Base-by-base conservation (phyloP, 2,329 filamentous ascomycete genomes). In the Coleophoma eucalyptorum region DNA sequence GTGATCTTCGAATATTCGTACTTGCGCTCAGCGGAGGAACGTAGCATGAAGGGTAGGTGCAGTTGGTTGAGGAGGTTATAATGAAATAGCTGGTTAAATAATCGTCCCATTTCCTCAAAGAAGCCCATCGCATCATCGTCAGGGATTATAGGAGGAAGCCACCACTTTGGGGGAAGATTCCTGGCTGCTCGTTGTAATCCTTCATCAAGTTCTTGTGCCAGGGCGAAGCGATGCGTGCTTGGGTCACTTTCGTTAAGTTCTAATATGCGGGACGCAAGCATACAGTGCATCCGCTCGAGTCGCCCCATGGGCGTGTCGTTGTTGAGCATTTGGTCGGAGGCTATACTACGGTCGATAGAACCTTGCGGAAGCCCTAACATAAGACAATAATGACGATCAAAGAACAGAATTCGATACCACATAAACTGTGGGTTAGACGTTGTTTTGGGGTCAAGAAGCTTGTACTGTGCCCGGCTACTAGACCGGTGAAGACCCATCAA, bases 381-480 rank as follows among this genome's bases (percentile, higher is more conserved):
- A 19, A 79, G 56, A 3, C 68, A 76, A 3, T 80, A 64, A 43
- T 76, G 74, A 1, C 76, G 71, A 48, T 80, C 77, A 2, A 67
- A 61, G 10, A 63, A 62, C 1, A 77, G 58, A 0, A 80, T 62
- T 6, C 72, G 72, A 48, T 69, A 74, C 76, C 75, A 79, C 54
- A 77, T 58, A 2, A 66, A 62, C 33, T 66, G 64, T 1, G 68
- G 64, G 18, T 69, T 56, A 72, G 45, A 70, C 66, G 3, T 73
- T 58, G 11, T 65, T 57, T 34, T 61, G 59, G 35, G 64, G 54
- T 49, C 61, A 57, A 46, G 64, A 65, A 18, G 16, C 18, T 43
- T 43, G 19, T 15, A 57, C 43, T 40, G 48, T 52, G 15, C 50
- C 45, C 20, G 35, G 31, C 26, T 12, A n/a, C 56, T 43, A 15